Base-by-base conservation (phyloP, 2,329 filamentous ascomycete species). In the Colletotrichum spinosum region DNA sequence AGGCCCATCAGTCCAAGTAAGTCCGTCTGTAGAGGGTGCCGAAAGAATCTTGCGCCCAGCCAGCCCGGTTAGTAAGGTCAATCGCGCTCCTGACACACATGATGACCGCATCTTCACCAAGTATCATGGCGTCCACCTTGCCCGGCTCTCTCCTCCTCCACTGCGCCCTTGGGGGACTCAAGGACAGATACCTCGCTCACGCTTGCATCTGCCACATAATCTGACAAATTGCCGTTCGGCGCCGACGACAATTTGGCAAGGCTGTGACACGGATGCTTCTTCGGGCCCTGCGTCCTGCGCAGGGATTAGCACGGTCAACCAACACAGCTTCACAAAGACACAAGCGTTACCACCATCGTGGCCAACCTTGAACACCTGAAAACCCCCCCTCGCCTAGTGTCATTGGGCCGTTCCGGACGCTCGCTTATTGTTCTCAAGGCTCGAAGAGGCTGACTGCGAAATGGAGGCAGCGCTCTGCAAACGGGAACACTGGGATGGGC, bases 71-170 rank as follows among this genome's bases (percentile, higher is more conserved):
- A 38, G 48, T 44, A 15, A 51, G 51, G 49, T 67, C 54, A 54
- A 64, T 55, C 49, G 55, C 46, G 45, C 48, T 66, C 54, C 52
- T 25, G 59, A 53, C 64, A 38, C 54, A 62, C 60, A 65, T 63
- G 64, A 67, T 65, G 64, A 67, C 64, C 64, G 64, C 64, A 65
- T 67, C 49, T 65, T 39, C 60, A 46, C 4, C 25, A 50, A 65
- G 38, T 52, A 54, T 59, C 64, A 67, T 65, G 53, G 63, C 42
- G 59, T 58, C 37, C 49, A 48, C 37, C 37, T 35, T 52, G 49
- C 33, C 63, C 42, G 34, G 42, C 33, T 41, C 37, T 39, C 49
- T 51, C 65, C 60, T 25, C 25, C 25, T 25, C 25, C 25, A 25
- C 25, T 42, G 49, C 64, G 65, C 60, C 54, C 15, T 54, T 50